Evolutionary conservation across 2,329 filamentous ascomycete species (phyloP).

Genomic region (Fusarium proliferatum): DNA sequence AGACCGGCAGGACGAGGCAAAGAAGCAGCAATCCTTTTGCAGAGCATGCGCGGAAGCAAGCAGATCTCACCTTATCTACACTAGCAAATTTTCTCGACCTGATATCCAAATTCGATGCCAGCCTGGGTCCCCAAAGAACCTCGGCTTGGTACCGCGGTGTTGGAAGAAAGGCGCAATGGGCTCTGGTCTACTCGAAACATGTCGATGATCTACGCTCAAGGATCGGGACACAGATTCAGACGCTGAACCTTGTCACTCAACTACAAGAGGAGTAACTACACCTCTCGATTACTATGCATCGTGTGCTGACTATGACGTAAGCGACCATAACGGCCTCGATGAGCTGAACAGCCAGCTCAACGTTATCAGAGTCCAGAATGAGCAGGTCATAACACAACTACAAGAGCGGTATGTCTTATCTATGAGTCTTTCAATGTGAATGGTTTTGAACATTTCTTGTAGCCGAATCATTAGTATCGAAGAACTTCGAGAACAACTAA

Average conservation of each 20-base stretch:
- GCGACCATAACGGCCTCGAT: not conserved
- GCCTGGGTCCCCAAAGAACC: not conserved
- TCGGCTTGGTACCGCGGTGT: not conserved
- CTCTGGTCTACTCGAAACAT: not conserved
- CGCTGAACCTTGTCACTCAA: not conserved
- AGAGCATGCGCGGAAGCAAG: not conserved
- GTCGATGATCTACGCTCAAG: not conserved
- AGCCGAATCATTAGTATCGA: not conserved
- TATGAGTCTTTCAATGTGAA: accelerated
- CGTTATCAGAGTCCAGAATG: not conserved
- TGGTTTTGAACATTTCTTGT: accelerated
- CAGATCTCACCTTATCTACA: not conserved
- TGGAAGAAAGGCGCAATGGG: not conserved
- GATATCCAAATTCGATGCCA: not conserved
- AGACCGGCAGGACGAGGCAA: not conserved
- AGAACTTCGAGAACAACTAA: not conserved
- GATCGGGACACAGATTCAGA: not conserved
- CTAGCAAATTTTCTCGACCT: not conserved
- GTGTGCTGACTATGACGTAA: not conserved
- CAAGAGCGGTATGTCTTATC: not conserved
- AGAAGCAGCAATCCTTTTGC: not conserved
- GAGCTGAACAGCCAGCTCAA: not conserved
- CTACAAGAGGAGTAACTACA: not conserved
- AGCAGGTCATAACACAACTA: not conserved
- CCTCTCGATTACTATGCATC: accelerated